Evolutionary conservation across 305 asterid genomes (phyloP).

Genomic region (Fraxinus sp.): DNA sequence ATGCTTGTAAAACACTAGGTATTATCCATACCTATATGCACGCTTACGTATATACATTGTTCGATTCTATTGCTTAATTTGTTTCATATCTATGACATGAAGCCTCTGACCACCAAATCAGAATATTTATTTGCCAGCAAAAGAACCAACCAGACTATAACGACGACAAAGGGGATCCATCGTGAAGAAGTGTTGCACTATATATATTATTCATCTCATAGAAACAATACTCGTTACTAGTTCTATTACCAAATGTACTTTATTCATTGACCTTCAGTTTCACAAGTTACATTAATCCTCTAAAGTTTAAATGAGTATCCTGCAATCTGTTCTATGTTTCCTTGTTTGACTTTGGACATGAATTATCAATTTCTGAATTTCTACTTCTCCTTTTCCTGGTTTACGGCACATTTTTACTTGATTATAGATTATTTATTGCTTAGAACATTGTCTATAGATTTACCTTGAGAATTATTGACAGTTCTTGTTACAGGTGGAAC

Average conservation of each 20-base stretch:
- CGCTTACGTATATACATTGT: neutral
- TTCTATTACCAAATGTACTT: neutral
- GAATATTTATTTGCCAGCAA: neutral
- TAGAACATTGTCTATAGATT: neutral
- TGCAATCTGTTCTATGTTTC: neutral
- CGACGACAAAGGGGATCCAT: neutral
- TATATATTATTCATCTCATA: neutral
- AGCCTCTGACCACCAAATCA: neutral
- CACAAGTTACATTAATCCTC: neutral
- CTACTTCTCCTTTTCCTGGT: neutral
- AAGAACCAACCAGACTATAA: neutral
- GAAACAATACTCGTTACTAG: neutral
- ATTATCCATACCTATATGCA: neutral
- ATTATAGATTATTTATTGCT: neutral
- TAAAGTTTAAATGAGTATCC: neutral
- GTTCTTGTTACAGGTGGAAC: conserved; percentile 60
- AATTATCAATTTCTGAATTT: neutral
- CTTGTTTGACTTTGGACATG: neutral
- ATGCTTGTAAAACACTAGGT: neutral
- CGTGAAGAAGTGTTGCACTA: neutral
- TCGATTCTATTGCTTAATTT: neutral
- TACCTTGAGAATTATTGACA: conserved; percentile 2
- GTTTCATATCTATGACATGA: neutral
- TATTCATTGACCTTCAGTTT: neutral
- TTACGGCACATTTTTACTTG: neutral